Evolutionary conservation across 768 basidiomycete genomes (phyloP).

Genomic region (Mycena kentingensis): DNA sequence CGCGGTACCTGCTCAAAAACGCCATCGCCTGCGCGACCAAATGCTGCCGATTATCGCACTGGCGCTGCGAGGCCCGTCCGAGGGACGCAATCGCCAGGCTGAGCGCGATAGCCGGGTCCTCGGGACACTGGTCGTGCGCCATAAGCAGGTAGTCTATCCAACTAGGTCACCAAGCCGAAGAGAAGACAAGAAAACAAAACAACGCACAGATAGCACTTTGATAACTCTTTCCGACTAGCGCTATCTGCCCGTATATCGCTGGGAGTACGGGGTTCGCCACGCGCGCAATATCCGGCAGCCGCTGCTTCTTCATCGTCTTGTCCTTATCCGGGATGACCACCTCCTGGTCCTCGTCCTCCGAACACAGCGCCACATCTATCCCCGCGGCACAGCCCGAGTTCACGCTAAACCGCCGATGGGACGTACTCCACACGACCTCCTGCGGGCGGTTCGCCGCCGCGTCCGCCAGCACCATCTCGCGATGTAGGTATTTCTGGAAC

Average conservation of each 20-base stretch:
- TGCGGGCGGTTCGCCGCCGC: constrained; percentile 65
- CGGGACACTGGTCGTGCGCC: constrained; percentile 80
- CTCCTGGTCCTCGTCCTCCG: constrained; percentile 44
- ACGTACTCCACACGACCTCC: constrained; percentile 59
- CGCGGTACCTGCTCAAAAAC: constrained; percentile 80
- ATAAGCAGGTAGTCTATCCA: constrained; percentile 81
- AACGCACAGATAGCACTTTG: constrained; percentile 88
- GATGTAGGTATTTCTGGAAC: constrained; percentile 80
- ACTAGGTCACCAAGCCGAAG: neutral
- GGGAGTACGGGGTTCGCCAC: constrained; percentile 72
- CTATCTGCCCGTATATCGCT: constrained; percentile 79
- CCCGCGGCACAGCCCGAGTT: constrained; percentile 43
- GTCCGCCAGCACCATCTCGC: constrained; percentile 76
- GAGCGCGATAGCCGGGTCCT: constrained; percentile 86
- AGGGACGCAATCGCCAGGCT: constrained; percentile 82
- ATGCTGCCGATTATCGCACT: constrained; percentile 92
- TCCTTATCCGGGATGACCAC: constrained; percentile 33
- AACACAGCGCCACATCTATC: constrained; percentile 34
- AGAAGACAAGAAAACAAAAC: neutral
- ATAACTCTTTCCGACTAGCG: constrained; percentile 82
- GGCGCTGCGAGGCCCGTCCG: constrained; percentile 89
- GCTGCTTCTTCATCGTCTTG: constrained; percentile 2
- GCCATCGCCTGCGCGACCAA: constrained; percentile 81
- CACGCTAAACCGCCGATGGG: constrained; percentile 50
- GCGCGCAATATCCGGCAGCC: constrained; percentile 51